phyloP scores from a whole-genome alignment of 2,329 filamentous ascomycete genomes.

The Berkeleyomyces rouxiae region DNA sequence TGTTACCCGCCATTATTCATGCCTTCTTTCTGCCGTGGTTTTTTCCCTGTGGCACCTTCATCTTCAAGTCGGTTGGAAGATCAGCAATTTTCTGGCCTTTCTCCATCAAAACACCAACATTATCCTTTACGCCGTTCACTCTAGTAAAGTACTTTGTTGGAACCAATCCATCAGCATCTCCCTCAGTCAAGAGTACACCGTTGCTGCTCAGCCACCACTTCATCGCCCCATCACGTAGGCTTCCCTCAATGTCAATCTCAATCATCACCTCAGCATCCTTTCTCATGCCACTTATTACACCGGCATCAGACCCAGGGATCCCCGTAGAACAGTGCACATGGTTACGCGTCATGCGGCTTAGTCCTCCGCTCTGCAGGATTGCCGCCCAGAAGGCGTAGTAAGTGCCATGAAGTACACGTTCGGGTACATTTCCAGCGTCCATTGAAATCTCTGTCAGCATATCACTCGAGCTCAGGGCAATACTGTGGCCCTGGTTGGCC shows the following conservation, averaged over 20 bases:
- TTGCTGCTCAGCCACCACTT: conserved; percentile 70
- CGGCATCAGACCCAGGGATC: conserved; percentile 28
- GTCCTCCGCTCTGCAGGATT: conserved; percentile 61
- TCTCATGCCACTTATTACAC: conserved; percentile 67
- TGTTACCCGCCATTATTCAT: conserved; percentile 7
- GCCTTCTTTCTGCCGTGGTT: conserved; percentile 17
- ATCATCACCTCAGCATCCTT: conserved; percentile 60
- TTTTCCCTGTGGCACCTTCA: conserved; percentile 33
- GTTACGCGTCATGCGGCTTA: conserved; percentile 66
- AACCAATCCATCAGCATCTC: conserved; percentile 42
- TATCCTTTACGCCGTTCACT: conserved; percentile 45
- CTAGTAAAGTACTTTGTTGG: conserved; percentile 51
- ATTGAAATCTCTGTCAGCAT: conserved; percentile 53
- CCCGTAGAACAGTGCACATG: conserved; percentile 83
- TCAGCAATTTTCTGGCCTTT: conserved; percentile 51
- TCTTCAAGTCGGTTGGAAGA: conserved; percentile 43
- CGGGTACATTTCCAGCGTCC: conserved; percentile 40
- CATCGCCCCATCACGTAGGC: conserved; percentile 42
- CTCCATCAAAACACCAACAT: conserved; percentile 51
- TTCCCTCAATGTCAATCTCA: conserved; percentile 54
- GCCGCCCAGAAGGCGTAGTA: conserved; percentile 63
- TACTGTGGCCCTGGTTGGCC: conserved; percentile 87
- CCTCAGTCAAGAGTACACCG: conserved; percentile 53
- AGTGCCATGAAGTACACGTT: conserved; percentile 69
- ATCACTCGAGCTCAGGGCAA: conserved; percentile 54